These are phyloP conservation scores for Ustilago shanxiensis DNA, from an alignment of 1,284 basidiomycete species.

Conservation along the genomic window DNA sequence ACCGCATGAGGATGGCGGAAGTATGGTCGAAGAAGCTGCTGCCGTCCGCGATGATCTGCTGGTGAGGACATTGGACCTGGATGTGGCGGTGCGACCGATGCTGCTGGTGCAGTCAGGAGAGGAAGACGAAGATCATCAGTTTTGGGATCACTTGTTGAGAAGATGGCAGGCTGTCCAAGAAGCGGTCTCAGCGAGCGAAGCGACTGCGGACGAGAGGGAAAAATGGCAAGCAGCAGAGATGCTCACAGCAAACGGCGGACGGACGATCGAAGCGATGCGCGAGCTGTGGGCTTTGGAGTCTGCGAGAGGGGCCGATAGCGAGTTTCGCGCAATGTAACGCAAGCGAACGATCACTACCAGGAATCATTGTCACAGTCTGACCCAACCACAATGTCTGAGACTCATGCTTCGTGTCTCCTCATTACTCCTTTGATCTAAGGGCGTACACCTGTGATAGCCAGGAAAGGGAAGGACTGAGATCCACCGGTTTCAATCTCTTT, in stretches of 20 bases:
- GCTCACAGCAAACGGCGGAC: slow-evolving; percentile 9
- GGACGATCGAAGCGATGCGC: slow-evolving; percentile 30
- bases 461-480: slow-evolving; percentile 33
- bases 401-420: too few species aligned
- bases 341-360: neutral
- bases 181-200: neutral
- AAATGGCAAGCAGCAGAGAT: slow-evolving; percentile 21
- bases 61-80: slow-evolving; percentile 27
- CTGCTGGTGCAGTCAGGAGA: slow-evolving; percentile 10
- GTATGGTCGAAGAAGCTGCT: slow-evolving; percentile 30
- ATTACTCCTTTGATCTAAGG: slow-evolving; percentile 4
- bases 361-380: neutral
- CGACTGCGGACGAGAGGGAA: neutral
- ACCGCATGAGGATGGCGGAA: slow-evolving; percentile 12
- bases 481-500: slow-evolving; percentile 32
- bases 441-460: slow-evolving; percentile 41
- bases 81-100: neutral
- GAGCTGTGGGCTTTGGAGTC: slow-evolving; percentile 38
- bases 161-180: slow-evolving; percentile 32
- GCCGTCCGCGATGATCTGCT: slow-evolving; percentile 44
- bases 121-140: slow-evolving; percentile 7
- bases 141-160: slow-evolving; percentile 22
- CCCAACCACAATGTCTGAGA: too few species aligned
- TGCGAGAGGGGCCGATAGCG: neutral
- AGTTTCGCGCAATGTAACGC: neutral